Percentiles rank a stretch among this genome's conserved stretches.
Conservation (phyloP, 495 filamentous ascomycete species). For the Penicillium taxi region DNA sequence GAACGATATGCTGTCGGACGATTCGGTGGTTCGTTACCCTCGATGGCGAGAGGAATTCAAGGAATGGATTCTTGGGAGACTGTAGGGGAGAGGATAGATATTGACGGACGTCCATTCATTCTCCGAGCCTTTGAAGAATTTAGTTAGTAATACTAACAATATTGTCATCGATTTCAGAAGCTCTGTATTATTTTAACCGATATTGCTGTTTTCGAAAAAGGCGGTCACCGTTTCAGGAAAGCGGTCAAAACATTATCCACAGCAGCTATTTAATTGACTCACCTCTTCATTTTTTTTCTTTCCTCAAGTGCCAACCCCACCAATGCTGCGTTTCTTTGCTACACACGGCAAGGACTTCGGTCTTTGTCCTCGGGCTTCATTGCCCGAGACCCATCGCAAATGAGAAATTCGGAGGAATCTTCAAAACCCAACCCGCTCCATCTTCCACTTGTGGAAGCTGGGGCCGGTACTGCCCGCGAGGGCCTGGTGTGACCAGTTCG, state of each 20-base stretch:
- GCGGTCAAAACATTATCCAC: constrained; percentile 9
- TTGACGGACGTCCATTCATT: constrained; percentile 23
- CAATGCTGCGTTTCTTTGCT: constrained; percentile 99
- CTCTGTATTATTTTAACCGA: neutral
- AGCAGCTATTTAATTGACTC: constrained; percentile 5
- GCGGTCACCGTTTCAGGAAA: constrained; percentile 3
- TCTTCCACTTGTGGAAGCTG: constrained; percentile 15
- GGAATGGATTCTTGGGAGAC: constrained; percentile 17
- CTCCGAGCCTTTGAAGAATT: constrained; percentile 32
- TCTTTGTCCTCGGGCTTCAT: constrained; percentile 21
- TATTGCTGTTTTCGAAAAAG: constrained; percentile 2
- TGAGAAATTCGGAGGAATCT: constrained; percentile 99
- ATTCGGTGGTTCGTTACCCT: constrained; percentile 17
- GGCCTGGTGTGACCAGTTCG: constrained; percentile 72
- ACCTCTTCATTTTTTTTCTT: constrained; percentile 29
- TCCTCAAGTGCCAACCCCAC: constrained; percentile 73
- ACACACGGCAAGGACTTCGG: constrained; percentile 56
- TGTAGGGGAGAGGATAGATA: constrained; percentile 17
- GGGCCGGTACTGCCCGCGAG: constrained; percentile 68
- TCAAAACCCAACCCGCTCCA: constrained; percentile 50
- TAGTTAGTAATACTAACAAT: no score
- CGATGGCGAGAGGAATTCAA: constrained; percentile 16
- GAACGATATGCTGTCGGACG: constrained; percentile 24
- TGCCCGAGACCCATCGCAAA: constrained; percentile 57
- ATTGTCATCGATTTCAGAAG: neutral